These are phyloP conservation scores for Chaetomium cochliodes DNA, from an alignment of 495 filamentous ascomycete species.

Conservation along the genomic window DNA sequence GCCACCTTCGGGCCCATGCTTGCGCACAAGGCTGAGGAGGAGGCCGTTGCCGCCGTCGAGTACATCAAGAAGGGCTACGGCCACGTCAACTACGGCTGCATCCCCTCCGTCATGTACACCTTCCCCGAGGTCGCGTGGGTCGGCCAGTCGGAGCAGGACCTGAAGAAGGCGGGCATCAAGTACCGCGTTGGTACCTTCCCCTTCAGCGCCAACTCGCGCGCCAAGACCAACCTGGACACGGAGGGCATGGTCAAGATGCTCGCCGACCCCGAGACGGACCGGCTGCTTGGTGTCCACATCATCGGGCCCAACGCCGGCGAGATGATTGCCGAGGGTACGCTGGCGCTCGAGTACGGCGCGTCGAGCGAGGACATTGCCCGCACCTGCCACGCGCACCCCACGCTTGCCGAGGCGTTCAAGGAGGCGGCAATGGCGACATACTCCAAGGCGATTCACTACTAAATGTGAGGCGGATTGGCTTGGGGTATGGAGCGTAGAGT, in stretches of 20 bases:
- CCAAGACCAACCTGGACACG: conserved; percentile 97
- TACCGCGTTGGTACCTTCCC: conserved; percentile 93
- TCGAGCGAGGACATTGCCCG: conserved; percentile 92
- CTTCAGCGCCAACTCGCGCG: conserved; percentile 94
- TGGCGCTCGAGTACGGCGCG: conserved; percentile 95
- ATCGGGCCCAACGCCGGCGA: conserved; percentile 93
- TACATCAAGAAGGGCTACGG: conserved; percentile 97
- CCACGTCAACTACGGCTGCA: conserved; percentile 98
- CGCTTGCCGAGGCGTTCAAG: conserved; percentile 96
- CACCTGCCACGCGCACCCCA: conserved; percentile 96
- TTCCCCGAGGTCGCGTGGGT: conserved; percentile 99
- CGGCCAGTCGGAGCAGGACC: conserved; percentile 93
- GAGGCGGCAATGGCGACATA: conserved; percentile 99
- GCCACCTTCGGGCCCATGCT: conserved; percentile 98
- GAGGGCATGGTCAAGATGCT: conserved; percentile 98
- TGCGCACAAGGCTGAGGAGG: conserved; percentile 98
- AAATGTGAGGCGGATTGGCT: conserved; percentile 29
- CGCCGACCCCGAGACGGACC: conserved; percentile 93
- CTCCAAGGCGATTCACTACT: conserved; percentile 95
- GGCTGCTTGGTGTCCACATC: conserved; percentile 93
- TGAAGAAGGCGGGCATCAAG: conserved; percentile 84
- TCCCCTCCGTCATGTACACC: conserved; percentile 99
- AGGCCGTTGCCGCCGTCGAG: conserved; percentile 89
- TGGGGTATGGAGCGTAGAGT: neutral
- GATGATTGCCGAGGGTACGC: conserved; percentile 97